phyloP scores from a whole-genome alignment of 1,284 basidiomycete genomes.

The Ustilago trichophora region DNA sequence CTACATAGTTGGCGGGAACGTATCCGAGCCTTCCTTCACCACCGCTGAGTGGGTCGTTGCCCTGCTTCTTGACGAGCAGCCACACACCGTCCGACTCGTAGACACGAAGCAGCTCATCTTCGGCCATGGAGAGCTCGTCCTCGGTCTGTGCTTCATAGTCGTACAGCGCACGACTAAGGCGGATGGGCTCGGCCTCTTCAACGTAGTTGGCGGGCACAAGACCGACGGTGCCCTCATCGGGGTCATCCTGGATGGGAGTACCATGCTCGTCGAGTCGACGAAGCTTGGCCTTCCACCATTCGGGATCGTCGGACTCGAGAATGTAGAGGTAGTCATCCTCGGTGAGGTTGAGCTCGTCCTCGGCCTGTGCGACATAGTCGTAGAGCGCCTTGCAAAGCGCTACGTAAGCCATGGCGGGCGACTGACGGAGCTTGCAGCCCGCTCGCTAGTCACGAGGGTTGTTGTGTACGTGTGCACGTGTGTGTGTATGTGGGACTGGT shows the following conservation, averaged over 20 bases:
- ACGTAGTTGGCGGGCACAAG: constrained; percentile 66
- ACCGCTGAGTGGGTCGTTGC: constrained; percentile 48
- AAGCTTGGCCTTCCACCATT: constrained; percentile 65
- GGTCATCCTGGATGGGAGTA: constrained; percentile 28
- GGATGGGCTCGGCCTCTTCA: constrained; percentile 59
- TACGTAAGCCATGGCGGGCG: constrained; percentile 60
- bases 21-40: constrained; percentile 57
- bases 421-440: not conserved
- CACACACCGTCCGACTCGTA: constrained; percentile 62
- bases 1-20: constrained; percentile 65
- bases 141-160: constrained; percentile 63
- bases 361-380: constrained; percentile 64
- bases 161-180: constrained; percentile 61
- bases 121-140: constrained; percentile 60
- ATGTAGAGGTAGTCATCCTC: constrained; percentile 65
- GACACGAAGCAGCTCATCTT: constrained; percentile 60
- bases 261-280: constrained; percentile 43
- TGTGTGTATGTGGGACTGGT: no score
- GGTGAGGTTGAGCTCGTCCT: constrained; percentile 62
- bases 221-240: constrained; percentile 48
- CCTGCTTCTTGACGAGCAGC: constrained; percentile 63
- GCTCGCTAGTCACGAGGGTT: not conserved
- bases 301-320: constrained; percentile 61
- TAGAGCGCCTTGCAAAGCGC: constrained; percentile 63
- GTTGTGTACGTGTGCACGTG: no score